Evolutionary conservation across 805 yeast species (phyloP).

Genomic region (Candida orba): DNA sequence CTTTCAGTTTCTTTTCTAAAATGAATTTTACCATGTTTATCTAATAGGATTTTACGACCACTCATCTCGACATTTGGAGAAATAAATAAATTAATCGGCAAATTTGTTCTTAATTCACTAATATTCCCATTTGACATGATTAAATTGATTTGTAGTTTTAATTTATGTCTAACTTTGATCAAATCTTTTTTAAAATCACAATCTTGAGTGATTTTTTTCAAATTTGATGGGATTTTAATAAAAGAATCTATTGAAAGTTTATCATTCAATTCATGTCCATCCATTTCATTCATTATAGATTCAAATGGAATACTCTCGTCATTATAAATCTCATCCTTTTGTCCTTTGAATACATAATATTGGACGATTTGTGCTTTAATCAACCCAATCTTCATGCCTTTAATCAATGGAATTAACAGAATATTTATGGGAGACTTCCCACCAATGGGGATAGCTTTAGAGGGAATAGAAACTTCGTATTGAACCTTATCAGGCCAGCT

Average conservation of each 20-base stretch:
- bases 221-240: slow-evolving; percentile 59
- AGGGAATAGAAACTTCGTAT: slow-evolving; percentile 77
- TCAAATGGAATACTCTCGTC: slow-evolving; percentile 59
- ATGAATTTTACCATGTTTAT: slow-evolving; percentile 34
- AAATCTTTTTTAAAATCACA: slow-evolving; percentile 55
- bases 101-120: slow-evolving; percentile 79
- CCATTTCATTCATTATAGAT: slow-evolving; percentile 36
- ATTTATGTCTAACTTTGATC: slow-evolving; percentile 75
- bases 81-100: slow-evolving; percentile 67
- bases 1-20: slow-evolving; percentile 32
- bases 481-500: slow-evolving; percentile 88
- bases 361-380: slow-evolving; percentile 64
- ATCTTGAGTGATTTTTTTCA: slow-evolving; percentile 75
- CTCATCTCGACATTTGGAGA: slow-evolving; percentile 66
- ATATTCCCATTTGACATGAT: slow-evolving; percentile 72
- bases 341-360: slow-evolving; percentile 50
- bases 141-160: slow-evolving; percentile 65
- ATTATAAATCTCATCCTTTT: slow-evolving; percentile 44
- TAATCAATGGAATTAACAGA: slow-evolving; percentile 66
- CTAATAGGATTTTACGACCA: slow-evolving; percentile 32
- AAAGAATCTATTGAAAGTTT: slow-evolving; percentile 57
- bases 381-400: slow-evolving; percentile 66
- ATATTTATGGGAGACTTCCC: slow-evolving; percentile 62
- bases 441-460: slow-evolving; percentile 84
- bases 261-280: slow-evolving; percentile 36